Evolutionary conservation across 805 yeast genomes (phyloP), one percentile per base, ranked within the genome.

Genomic region (Torulaspora quercuum): DNA sequence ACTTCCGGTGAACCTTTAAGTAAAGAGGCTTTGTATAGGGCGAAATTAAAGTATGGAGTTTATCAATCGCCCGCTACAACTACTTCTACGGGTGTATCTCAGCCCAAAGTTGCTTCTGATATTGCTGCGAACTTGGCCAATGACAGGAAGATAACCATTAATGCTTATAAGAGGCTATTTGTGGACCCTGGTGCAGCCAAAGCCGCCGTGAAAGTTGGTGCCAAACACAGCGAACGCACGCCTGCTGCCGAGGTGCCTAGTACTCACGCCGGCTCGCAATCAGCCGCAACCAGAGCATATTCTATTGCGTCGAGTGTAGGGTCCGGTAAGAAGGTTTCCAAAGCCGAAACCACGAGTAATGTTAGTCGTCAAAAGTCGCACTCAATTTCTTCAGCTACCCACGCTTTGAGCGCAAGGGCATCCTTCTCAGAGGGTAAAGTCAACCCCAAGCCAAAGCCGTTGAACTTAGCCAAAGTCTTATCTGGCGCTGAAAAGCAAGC

Each of bases 71-170:
- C 75, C 30, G 75, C 61, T 55, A 69, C 33, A 44, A 43, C 46
- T 7, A 71, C 12, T 3, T 62, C 70, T 7, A 62, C 78, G 5
- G 89, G 90, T n/a, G 82, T 81, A 19, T 70, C 75, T 43, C 70
- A 79, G 41, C 69, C 75, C 26, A 50, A 57, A 7, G 39, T 44
- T 14, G 85, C 88, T 18, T 73, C 85, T 10, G 87, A 80, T 54
- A 75, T 82, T 5, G 90, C 94, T 32, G 92, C 92, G 1, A 64
- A 81, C 36, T 66, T 82, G 44, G 94, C 92, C 2, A 75, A 84
- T 5, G 73, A 78, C 8, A 63, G 82, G 2, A 83, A 78, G 57
- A 67, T 79, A 29, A 70, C 78, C 2, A 75, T 81, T 24, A 74
- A 72, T 44, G 50, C 86, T 9, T 82, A 81, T 57, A 80, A 76